Conservation (phyloP, 164 flowering plant genomes). For the Magnolia kwangsiensis region DNA sequence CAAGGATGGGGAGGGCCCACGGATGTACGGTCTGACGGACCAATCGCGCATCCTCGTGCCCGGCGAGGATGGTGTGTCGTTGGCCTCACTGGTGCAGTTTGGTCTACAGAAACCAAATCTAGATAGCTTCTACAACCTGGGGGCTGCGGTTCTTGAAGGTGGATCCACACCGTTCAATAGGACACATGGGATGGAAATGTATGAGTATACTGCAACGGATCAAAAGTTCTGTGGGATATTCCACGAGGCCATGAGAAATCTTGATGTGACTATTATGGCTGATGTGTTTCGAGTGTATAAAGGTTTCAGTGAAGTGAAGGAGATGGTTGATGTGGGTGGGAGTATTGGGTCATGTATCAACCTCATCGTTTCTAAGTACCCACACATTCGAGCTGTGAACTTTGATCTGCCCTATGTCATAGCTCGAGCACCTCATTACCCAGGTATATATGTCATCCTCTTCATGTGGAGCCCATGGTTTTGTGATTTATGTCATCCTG, state of each 20-base stretch:
- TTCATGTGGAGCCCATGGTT: no score
- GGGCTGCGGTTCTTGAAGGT: slow-evolving; percentile 6
- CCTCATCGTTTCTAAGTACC: slow-evolving; percentile 16
- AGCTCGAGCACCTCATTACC: slow-evolving; percentile 30
- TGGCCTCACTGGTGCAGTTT: background rate
- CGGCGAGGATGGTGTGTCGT: background rate
- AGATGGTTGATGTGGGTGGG: slow-evolving; percentile 44
- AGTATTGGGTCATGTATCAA: background rate
- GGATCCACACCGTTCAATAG: slow-evolving; percentile 1
- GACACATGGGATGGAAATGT: slow-evolving; percentile 6
- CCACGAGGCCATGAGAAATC: background rate
- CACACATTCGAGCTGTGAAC: slow-evolving; percentile 39
- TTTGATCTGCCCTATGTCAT: slow-evolving; percentile 50
- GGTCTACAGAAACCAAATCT: no score
- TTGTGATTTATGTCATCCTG: no score
- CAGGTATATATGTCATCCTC: slow-evolving; percentile 7
- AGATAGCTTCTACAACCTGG: background rate
- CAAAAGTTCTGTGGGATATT: background rate
- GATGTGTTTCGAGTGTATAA: no score
- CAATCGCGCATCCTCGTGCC: slow-evolving; percentile 8
- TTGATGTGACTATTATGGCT: no score
- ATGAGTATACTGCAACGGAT: background rate
- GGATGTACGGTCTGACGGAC: slow-evolving; percentile 9
- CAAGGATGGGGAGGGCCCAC: background rate
- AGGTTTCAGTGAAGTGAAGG: no score